These are phyloP conservation scores for Tylopilus balloui DNA, from an alignment of 768 basidiomycete species.

Conservation along the genomic window DNA sequence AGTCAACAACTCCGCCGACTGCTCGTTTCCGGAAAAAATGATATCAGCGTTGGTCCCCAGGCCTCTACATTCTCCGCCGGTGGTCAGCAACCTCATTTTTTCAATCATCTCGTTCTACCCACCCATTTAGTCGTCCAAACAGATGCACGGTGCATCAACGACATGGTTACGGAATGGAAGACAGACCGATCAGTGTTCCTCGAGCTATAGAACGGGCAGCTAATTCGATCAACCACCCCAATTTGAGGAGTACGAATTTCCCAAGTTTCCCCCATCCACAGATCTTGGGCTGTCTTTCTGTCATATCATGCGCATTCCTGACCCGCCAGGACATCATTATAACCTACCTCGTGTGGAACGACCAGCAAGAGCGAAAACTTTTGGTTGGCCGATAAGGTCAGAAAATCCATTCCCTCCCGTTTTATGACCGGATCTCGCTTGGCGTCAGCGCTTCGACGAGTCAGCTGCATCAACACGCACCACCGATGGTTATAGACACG, in stretches of 20 bases:
- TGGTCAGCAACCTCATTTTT: background rate
- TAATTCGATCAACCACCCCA: background rate
- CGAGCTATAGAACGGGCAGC: background rate
- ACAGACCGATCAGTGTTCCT: background rate
- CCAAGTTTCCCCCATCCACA: background rate
- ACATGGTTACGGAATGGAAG: slow-evolving; percentile 5
- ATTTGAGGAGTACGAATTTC: background rate
- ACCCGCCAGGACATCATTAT: background rate
- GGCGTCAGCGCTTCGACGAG: background rate
- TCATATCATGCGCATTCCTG: background rate
- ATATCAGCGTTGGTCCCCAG: background rate
- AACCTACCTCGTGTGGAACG: slow-evolving; percentile 5
- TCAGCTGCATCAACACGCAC: slow-evolving; percentile 10
- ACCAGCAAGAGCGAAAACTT: background rate
- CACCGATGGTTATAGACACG: background rate
- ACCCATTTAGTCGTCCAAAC: background rate
- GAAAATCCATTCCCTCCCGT: background rate
- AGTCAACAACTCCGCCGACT: background rate
- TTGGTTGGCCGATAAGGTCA: slow-evolving; percentile 3
- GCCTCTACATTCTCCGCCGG: slow-evolving; percentile 4
- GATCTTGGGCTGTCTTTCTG: slow-evolving; percentile 6
- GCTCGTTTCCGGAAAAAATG: background rate
- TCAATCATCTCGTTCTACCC: background rate
- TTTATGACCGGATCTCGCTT: background rate
- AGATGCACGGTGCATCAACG: background rate